Base-by-base conservation (phyloP, 345 rosid genomes). In the Litchi chinensis region DNA sequence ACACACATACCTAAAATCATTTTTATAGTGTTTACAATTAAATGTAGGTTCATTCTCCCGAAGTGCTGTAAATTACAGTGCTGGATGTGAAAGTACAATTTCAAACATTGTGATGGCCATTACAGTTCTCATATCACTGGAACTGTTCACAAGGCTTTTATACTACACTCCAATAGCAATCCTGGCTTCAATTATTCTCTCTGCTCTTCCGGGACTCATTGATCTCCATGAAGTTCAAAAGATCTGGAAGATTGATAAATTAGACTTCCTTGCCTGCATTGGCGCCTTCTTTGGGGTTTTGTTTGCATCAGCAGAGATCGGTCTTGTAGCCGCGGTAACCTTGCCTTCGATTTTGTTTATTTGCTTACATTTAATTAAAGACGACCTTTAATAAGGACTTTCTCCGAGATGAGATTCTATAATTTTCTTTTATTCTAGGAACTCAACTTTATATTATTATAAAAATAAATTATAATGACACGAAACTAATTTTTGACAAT, bases 31-130 rank as follows among this genome's bases (percentile, higher is more conserved):
- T 11, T 57, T 57, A 57, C 24, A 41, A 41, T n/a, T n/a, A 43
- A 39, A 11, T 80, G 52, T 81, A 95, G 98, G 98, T 79, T 93
- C 98, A 0, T 95, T 95, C 80, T 95, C 98, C 1, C 91, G 98
- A 39, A 90, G 91, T 4, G 98, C 98, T 0, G 98, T 95, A 68
- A 95, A 95, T 76, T 92, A 89, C 60, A 88, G 90, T 6, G 97
- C 98, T 0, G 95, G 98, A 0, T 89, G 98, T 78, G 97, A 93
- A 79, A 93, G 93, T 0, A 90, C 93, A 0, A 60, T 92, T 82
- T 93, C 98, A 56, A 95, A 95, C 68, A 81, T 95, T 13, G 98
- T 95, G 71, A 95, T 93, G 98, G 89, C 98, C 1, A 73, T 90
- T 0, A 91, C 98, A 5, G 97, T 95, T 71, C 77, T 95, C 16